Conservation (phyloP, 2,329 filamentous ascomycete genomes). For the Calonectria ilicicola region DNA sequence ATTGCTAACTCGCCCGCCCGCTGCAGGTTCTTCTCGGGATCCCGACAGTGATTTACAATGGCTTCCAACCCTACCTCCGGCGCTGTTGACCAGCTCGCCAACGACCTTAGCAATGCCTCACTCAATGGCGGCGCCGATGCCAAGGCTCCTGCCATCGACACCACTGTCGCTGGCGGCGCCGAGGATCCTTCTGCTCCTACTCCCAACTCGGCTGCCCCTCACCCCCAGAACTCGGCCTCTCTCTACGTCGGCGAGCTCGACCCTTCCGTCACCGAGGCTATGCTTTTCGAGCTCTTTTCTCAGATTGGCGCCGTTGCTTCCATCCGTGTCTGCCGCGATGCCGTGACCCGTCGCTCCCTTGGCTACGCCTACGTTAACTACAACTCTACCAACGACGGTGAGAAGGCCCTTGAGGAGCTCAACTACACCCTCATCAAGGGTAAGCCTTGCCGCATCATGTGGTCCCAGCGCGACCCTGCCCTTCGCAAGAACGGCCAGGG, state of each 20-base stretch:
- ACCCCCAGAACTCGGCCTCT: conserved; percentile 93
- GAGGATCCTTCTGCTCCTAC: conserved; percentile 75
- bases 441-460: conserved; percentile 99
- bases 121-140: conserved; percentile 77
- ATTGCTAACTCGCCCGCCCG: conserved; percentile 28
- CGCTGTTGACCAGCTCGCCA: conserved; percentile 84
- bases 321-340: conserved; percentile 99
- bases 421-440: conserved; percentile 99
- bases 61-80: conserved; percentile 67
- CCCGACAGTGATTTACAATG: conserved; percentile 60
- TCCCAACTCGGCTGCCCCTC: conserved; percentile 78
- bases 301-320: conserved; percentile 99
- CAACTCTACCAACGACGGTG: conserved; percentile 95
- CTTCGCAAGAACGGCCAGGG: conserved; percentile 99
- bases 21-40: conserved; percentile 33
- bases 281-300: conserved; percentile 99
- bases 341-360: conserved; percentile 97
- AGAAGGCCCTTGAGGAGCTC: conserved; percentile 98
- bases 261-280: conserved; percentile 96
- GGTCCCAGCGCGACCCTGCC: conserved; percentile 99
- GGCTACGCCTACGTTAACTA: conserved; percentile 99
- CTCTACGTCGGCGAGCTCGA: conserved; percentile 99
- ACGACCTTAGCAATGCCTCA: conserved; percentile 79
- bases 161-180: conserved; percentile 70
- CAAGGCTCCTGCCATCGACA: conserved; percentile 78